phyloP scores from a whole-genome alignment of 2,329 filamentous ascomycete species.

The Cryphonectria carpinicola region DNA sequence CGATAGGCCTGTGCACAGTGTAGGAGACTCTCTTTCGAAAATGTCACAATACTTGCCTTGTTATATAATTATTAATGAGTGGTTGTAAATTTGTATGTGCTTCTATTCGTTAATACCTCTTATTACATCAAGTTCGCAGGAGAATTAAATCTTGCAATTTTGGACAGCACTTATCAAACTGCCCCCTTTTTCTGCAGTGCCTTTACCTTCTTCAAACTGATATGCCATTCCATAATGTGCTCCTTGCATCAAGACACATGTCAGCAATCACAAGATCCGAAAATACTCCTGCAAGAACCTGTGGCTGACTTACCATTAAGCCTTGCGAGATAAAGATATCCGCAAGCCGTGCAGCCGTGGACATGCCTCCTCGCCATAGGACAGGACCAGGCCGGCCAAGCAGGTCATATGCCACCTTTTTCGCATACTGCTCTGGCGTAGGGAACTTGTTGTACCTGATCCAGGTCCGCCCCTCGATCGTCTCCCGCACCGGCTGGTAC shows the following conservation, averaged over 20 bases:
- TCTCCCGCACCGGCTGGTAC: background rate
- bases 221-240: background rate
- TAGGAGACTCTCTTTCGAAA: no score
- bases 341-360: background rate
- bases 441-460: constrained; percentile 8
- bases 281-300: accelerated
- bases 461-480: constrained; percentile 2
- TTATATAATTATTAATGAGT: no score
- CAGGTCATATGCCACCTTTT: constrained; percentile 1
- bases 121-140: no score
- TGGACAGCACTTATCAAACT: no score
- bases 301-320: constrained; percentile 1
- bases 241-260: background rate
- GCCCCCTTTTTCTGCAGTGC: background rate
- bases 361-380: constrained; percentile 8
- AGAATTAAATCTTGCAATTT: background rate
- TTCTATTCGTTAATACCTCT: no score
- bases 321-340: background rate
- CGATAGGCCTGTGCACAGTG: no score
- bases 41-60: no score
- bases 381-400: constrained; percentile 7
- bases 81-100: no score
- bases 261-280: background rate
- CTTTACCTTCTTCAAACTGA: background rate
- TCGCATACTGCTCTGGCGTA: constrained; percentile 7